A percentile compares a stretch with the other conserved stretches of the same genome.
Evolutionary conservation across 2,329 filamentous ascomycete species (phyloP).

Genomic region (Onygenales sp.): DNA sequence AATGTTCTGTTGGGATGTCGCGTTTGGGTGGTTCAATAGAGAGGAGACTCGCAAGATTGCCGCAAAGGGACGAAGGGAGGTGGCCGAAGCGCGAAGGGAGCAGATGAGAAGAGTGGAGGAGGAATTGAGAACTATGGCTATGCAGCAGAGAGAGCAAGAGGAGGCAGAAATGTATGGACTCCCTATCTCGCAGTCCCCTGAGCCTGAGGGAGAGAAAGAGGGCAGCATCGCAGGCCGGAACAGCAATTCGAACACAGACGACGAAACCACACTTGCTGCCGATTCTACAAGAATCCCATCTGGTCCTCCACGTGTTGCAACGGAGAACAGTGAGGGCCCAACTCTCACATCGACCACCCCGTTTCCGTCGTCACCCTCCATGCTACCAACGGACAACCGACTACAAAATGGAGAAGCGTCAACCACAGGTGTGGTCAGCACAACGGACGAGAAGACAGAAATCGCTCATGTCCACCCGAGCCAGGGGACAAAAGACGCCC

Average conservation of each 20-base stretch:
- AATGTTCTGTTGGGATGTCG: slow-evolving; percentile 60
- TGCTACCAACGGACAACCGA: slow-evolving; percentile 9
- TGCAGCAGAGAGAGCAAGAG: slow-evolving; percentile 9
- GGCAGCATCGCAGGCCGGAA: background rate
- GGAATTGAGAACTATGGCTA: slow-evolving; percentile 6
- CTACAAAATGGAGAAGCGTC: slow-evolving; percentile 3
- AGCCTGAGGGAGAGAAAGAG: slow-evolving; percentile 6
- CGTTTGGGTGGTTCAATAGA: slow-evolving; percentile 53
- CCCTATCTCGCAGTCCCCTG: background rate
- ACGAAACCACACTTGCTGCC: slow-evolving; percentile 4
- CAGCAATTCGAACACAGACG: slow-evolving; percentile 5
- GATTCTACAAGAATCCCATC: slow-evolving; percentile 1
- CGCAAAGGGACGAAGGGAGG: slow-evolving; percentile 42
- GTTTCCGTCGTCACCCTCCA: slow-evolving; percentile 8
- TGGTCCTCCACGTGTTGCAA: background rate
- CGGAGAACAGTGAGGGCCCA: slow-evolving; percentile 3
- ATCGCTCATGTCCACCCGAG: background rate
- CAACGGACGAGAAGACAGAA: slow-evolving; percentile 11
- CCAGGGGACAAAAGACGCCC: slow-evolving; percentile 2
- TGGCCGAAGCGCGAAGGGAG: slow-evolving; percentile 36
- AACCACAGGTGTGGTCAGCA: slow-evolving; percentile 9
- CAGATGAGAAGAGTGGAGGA: slow-evolving; percentile 28
- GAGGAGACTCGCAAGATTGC: slow-evolving; percentile 56
- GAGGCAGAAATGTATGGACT: slow-evolving; percentile 7
- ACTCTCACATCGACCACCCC: background rate